phyloP scores from a whole-genome alignment of 495 filamentous ascomycete genomes.

The Aspergillus baeticus region DNA sequence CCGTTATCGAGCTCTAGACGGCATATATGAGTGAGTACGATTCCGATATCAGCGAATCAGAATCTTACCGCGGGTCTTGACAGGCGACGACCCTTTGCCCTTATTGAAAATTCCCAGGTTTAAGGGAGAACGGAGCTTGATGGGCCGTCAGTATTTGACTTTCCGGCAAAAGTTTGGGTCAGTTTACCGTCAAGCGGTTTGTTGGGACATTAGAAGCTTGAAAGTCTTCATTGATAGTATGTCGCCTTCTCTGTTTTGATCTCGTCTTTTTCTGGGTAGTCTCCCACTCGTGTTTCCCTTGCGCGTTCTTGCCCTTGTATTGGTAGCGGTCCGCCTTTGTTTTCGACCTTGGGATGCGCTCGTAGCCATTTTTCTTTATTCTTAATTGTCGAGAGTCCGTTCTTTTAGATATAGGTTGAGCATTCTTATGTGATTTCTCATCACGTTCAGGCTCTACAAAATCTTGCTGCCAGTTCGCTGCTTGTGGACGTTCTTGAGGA shows the following conservation, averaged over 20 bases:
- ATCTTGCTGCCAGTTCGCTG: background rate
- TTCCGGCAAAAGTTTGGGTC: background rate
- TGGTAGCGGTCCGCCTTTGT: slow-evolving; percentile 57
- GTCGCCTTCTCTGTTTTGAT: slow-evolving; percentile 36
- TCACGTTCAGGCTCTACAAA: background rate
- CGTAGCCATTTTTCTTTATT: slow-evolving; percentile 37
- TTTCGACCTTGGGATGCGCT: slow-evolving; percentile 59
- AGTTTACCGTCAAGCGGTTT: slow-evolving; percentile 61
- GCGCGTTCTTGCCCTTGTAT: slow-evolving; percentile 28
- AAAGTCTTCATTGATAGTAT: slow-evolving; percentile 60
- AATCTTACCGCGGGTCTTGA: slow-evolving; percentile 47
- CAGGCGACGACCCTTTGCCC: slow-evolving; percentile 61
- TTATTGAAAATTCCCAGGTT: slow-evolving; percentile 67
- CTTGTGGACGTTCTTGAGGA: background rate
- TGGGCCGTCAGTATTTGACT: slow-evolving; percentile 20
- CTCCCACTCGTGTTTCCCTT: slow-evolving; percentile 20
- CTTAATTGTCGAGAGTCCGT: background rate
- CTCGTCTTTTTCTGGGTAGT: slow-evolving; percentile 37
- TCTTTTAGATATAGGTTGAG: background rate
- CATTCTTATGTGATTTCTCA: background rate
- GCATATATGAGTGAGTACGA: slow-evolving; percentile 3
- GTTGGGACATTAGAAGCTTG: slow-evolving; percentile 60
- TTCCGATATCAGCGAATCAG: slow-evolving; percentile 1
- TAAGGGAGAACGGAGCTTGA: slow-evolving; percentile 51
- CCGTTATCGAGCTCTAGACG: slow-evolving; percentile 58